Percentiles rank a stretch among this genome's conserved stretches.
Evolutionary conservation across 306 rosid species (phyloP).

Genomic region (Lupinus albus): DNA sequence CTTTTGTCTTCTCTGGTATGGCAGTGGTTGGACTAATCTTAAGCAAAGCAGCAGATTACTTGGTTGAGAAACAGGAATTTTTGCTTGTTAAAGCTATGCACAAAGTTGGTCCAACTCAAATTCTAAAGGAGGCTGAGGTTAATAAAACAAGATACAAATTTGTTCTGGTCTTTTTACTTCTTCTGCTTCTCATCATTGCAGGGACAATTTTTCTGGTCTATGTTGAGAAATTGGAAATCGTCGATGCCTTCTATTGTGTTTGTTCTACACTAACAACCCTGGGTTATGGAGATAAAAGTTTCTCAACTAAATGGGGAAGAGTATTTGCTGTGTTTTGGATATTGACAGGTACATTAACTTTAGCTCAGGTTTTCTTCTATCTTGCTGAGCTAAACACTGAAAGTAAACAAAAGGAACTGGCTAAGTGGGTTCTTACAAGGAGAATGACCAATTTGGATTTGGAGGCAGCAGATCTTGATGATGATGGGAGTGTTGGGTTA

Average conservation of each 20-base stretch:
- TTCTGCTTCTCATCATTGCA: constrained; percentile 35
- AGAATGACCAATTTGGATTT: constrained; percentile 60
- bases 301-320: constrained; percentile 74
- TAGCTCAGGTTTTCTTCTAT: constrained; percentile 83
- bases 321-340: constrained; percentile 83
- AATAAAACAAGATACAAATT: constrained; percentile 52
- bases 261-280: constrained; percentile 56
- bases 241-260: constrained; percentile 56
- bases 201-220: constrained; percentile 46
- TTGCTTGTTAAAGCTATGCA: constrained; percentile 51
- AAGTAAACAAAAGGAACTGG: constrained; percentile 60
- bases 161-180: constrained; percentile 39
- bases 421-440: constrained; percentile 64
- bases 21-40: constrained; percentile 50
- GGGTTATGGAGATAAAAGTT: constrained; percentile 80
- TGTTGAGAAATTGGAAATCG: constrained; percentile 42
- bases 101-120: constrained; percentile 38
- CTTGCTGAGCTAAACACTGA: constrained; percentile 74
- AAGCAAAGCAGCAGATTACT: constrained; percentile 55
- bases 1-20: constrained; percentile 60
- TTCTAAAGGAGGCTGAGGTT: constrained; percentile 48
- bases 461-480: constrained; percentile 87
- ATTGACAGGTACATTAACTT: constrained; percentile 61
- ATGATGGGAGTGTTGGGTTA: constrained; percentile 70
- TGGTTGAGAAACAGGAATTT: constrained; percentile 56